These are phyloP conservation scores for Solanum phureja DNA, from an alignment of 257 asterid species.

Conservation along the genomic window DNA sequence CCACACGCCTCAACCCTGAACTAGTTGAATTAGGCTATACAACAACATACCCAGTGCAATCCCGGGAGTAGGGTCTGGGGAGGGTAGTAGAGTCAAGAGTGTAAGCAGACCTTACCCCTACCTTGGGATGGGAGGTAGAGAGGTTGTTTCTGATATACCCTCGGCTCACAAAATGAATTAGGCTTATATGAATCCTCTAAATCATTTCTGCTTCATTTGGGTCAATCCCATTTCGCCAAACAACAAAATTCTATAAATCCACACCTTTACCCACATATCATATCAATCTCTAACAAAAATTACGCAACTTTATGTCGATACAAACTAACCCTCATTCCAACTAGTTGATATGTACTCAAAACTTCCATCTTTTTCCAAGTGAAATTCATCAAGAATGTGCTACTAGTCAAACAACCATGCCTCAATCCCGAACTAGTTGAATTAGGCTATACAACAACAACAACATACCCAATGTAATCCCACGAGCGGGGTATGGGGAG, in stretches of 20 bases:
- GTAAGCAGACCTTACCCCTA: background rate
- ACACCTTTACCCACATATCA: background rate
- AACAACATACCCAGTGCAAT: background rate
- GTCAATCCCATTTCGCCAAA: background rate
- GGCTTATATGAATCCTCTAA: background rate
- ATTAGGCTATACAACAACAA: background rate
- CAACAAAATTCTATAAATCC: background rate
- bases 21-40: background rate
- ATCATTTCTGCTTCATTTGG: background rate
- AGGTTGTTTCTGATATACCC: background rate
- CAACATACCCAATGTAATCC: background rate
- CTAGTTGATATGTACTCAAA: background rate
- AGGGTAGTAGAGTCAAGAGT: background rate
- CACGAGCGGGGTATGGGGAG: background rate
- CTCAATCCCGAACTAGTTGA: background rate
- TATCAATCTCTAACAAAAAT: background rate
- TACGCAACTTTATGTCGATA: background rate
- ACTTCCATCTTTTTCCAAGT: background rate
- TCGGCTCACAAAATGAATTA: background rate
- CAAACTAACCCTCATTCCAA: background rate
- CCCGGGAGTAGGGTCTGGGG: background rate
- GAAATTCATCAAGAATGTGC: background rate
- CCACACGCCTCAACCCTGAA: background rate
- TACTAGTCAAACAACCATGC: background rate
- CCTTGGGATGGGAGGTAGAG: background rate